phyloP scores from a whole-genome alignment of 2,329 filamentous ascomycete genomes.

The Ramichloridium luteum region DNA sequence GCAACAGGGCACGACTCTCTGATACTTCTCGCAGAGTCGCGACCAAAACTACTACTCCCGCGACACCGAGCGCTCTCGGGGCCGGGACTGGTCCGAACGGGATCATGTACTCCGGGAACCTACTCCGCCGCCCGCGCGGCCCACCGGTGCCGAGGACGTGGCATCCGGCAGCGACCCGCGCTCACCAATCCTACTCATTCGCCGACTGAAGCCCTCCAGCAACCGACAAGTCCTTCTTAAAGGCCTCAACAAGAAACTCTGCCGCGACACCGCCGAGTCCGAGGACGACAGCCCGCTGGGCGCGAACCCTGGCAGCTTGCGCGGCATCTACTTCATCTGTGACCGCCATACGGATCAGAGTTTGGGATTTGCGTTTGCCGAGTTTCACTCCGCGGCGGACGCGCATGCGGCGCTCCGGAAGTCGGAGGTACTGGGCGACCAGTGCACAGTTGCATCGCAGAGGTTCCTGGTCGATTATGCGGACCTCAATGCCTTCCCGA shows the following conservation, averaged over 20 bases:
- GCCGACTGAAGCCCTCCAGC: conserved; percentile 56
- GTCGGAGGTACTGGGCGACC: conserved; percentile 52
- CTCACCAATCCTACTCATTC: conserved; percentile 49
- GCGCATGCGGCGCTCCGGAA: conserved; percentile 62
- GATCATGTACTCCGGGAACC: background rate
- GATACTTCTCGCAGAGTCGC: no score
- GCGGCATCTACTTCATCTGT: conserved; percentile 64
- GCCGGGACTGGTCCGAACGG: background rate
- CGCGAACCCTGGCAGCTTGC: conserved; percentile 60
- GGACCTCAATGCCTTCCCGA: conserved; percentile 70
- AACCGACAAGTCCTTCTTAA: conserved; percentile 61
- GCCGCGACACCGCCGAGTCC: conserved; percentile 32
- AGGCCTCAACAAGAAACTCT: conserved; percentile 57
- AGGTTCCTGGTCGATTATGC: conserved; percentile 62
- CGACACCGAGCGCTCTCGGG: background rate
- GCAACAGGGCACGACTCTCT: no score
- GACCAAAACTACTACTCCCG: background rate
- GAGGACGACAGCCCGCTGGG: conserved; percentile 17
- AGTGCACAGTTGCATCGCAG: conserved; percentile 66
- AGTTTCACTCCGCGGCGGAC: conserved; percentile 64
- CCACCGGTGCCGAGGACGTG: conserved; percentile 15
- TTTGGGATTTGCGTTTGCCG: conserved; percentile 72
- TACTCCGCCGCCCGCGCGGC: background rate
- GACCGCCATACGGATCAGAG: conserved; percentile 59
- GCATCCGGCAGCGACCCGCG: conserved; percentile 10